Conservation (phyloP, 2,329 filamentous ascomycete species). For the Fusarium clavum region DNA sequence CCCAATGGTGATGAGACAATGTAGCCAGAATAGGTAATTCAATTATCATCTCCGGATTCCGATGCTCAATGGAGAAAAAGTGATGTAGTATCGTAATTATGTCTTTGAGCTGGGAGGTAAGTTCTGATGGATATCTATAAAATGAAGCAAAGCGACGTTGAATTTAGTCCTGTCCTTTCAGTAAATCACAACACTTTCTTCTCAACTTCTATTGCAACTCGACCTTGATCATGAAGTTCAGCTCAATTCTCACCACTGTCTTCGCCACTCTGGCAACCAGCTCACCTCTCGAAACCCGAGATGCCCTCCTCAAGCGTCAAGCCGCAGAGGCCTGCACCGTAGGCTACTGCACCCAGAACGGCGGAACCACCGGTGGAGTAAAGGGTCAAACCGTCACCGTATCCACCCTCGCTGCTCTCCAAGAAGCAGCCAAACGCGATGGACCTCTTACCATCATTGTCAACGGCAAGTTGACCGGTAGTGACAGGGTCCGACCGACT, state of each 20-base stretch:
- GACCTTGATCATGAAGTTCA: constrained; percentile 31
- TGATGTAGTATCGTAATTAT: background rate
- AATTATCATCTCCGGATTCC: background rate
- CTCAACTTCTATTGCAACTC: background rate
- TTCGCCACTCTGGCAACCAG: constrained; percentile 31
- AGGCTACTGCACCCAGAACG: constrained; percentile 50
- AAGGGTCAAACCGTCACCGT: constrained; percentile 48
- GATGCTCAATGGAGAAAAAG: constrained; percentile 12
- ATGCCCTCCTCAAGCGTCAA: constrained; percentile 53
- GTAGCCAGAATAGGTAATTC: constrained; percentile 18
- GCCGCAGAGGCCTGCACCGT: constrained; percentile 59
- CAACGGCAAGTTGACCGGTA: constrained; percentile 45
- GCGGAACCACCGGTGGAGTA: constrained; percentile 49
- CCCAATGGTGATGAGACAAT: background rate
- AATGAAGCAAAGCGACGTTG: background rate
- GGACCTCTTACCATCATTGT: constrained; percentile 49
- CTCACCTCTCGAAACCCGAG: constrained; percentile 29
- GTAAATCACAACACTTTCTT: no score
- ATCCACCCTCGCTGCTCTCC: constrained; percentile 41
- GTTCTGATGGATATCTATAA: constrained; percentile 9
- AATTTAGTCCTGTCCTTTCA: background rate
- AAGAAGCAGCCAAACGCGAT: constrained; percentile 43
- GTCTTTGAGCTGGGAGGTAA: rapidly evolving
- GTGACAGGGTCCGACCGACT: constrained; percentile 35
- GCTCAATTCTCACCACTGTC: constrained; percentile 17